A percentile compares a stretch with the other conserved stretches of the same genome.
Evolutionary conservation across 352 stramenopile species (phyloP).

Genomic region (Globisporangium middletonii): DNA sequence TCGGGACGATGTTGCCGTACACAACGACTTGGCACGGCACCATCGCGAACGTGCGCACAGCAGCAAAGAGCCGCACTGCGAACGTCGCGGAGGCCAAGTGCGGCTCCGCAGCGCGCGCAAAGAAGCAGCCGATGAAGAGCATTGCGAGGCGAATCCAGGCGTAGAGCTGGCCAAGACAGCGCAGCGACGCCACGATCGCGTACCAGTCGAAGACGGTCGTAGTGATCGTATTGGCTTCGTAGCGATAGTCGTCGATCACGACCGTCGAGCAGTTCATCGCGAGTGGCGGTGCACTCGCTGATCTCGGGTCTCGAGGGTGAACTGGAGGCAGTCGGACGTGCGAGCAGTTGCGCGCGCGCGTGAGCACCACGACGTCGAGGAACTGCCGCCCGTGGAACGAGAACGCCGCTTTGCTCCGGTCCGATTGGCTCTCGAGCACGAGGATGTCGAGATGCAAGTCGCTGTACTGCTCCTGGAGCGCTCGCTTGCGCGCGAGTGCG

Average conservation of each 20-base stretch:
- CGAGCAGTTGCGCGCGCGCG: constrained; percentile 1
- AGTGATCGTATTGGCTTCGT: constrained; percentile 7
- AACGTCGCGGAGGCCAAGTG: background rate
- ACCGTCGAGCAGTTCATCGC: constrained; percentile 3
- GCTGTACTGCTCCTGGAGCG: constrained; percentile 5
- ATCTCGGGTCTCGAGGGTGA: background rate
- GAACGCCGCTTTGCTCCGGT: constrained; percentile 6
- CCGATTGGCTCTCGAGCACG: constrained; percentile 17
- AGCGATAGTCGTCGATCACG: constrained; percentile 14
- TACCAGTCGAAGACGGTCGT: constrained; percentile 8
- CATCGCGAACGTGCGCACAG: constrained; percentile 16
- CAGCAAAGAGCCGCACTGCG: background rate
- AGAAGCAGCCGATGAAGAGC: constrained; percentile 16
- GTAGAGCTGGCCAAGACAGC: constrained; percentile 13
- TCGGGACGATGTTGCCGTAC: constrained; percentile 27
- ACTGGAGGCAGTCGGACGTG: background rate
- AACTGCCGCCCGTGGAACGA: constrained; percentile 13
- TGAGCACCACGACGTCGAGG: constrained; percentile 13
- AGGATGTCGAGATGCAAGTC: constrained; percentile 14
- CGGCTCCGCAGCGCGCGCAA: background rate
- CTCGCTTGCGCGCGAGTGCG: constrained; percentile 1
- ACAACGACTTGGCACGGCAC: constrained; percentile 27
- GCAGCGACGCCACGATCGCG: constrained; percentile 3
- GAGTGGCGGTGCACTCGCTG: background rate
- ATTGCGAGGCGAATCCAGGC: constrained; percentile 5